phyloP scores from a whole-genome alignment of 441 rosid species.

The Syzygium syzygioides region DNA sequence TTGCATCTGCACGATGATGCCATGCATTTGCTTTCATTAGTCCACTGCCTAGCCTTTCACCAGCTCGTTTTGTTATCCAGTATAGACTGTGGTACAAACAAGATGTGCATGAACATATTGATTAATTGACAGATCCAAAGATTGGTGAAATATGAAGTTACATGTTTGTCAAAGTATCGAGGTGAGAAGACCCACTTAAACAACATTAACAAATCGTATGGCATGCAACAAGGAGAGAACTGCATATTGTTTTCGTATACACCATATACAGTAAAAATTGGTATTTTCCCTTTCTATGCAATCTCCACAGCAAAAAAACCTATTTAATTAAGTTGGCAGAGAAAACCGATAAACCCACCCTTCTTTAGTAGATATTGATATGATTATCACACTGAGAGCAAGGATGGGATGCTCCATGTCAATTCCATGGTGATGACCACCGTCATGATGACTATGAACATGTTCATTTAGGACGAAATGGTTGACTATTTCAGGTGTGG shows the following conservation, averaged over 20 bases:
- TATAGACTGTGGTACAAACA: slow-evolving; percentile 50
- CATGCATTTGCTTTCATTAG: slow-evolving; percentile 99
- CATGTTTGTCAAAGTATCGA: background rate
- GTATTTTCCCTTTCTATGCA: background rate
- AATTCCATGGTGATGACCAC: slow-evolving; percentile 50
- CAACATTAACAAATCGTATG: background rate
- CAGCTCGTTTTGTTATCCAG: slow-evolving; percentile 91
- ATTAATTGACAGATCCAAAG: background rate
- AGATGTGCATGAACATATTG: background rate
- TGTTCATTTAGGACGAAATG: slow-evolving; percentile 30
- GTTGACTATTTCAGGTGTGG: slow-evolving; percentile 39
- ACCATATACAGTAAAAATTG: background rate
- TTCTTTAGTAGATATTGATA: slow-evolving; percentile 86
- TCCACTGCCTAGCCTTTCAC: slow-evolving; percentile 84
- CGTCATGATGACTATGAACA: slow-evolving; percentile 24
- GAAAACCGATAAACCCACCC: slow-evolving; percentile 37
- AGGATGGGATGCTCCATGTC: slow-evolving; percentile 71
- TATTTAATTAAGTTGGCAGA: background rate
- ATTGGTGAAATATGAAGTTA: background rate
- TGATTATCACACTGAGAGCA: slow-evolving; percentile 64
- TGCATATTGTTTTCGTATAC: background rate
- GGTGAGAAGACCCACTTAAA: background rate
- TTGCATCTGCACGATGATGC: slow-evolving; percentile 98
- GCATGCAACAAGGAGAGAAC: background rate
- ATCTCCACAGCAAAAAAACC: background rate